Evolutionary conservation across 1,284 basidiomycete genomes (phyloP), one percentile per base, ranked within the genome.

Genomic region (Moesziomyces sp.): DNA sequence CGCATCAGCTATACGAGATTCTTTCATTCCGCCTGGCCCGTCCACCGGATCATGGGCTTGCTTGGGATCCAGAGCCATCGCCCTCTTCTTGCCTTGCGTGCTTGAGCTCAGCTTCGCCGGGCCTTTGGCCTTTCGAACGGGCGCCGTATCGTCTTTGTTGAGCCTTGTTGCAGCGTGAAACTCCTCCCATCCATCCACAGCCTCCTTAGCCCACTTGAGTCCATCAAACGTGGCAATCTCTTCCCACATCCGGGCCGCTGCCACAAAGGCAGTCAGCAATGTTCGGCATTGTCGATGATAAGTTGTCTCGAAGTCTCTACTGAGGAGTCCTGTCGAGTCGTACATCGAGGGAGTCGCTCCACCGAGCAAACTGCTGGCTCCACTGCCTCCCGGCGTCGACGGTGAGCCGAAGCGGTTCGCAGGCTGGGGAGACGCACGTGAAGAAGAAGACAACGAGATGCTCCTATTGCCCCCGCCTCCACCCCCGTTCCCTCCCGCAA

Each of bases 211-310:
- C 72, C 72, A 74, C 47, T 71, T 76, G 46, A 80, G 73, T 10
- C 78, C 80, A 28, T 81, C 78, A 18, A 78, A 70, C 19, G 69
- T 80, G 23, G 78, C 78, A 18, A 69, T 52, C 58, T 81, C 77
- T 26, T 78, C 75, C 80, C 80, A 81, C 46, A 43, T 66, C 19
- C 59, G 66, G 9, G 73, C 66, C 18, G 77, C 67, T 5, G 56
- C 52, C 5, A 67, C 46, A 46, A 80, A 77, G 2, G 79, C 73
- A 23, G 55, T 21, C 9, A 82, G 61, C 16, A 78, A 46, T 5
- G 56, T 60, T 0, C 80, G 62, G 23, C 76, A 59, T 35, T 72
- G 69, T 45, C 80, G 71, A 49, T 82, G 80, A 24, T 76, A 73
- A 19, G 79, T 79, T 10, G 64, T 73, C 46, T 82, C 80, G 23